Evolutionary conservation across 768 basidiomycete species (phyloP), one percentile per base, ranked within the genome.

Genomic region (Panaeolus cyanescens): DNA sequence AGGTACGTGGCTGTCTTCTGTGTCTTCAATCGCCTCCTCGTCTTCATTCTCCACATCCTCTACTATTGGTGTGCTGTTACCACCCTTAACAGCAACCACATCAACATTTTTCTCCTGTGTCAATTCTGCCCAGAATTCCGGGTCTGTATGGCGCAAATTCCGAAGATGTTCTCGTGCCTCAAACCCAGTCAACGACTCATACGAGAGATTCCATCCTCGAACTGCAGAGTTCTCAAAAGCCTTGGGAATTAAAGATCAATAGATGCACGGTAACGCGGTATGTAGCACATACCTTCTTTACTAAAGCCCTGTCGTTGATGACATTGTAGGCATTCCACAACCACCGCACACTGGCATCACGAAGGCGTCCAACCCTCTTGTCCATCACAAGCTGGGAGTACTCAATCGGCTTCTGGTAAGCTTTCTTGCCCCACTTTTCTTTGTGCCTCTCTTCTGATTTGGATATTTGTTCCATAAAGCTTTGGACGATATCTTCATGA

Each of bases 401-500:
- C 9, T 12, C 31, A 60, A 65, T 40, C n/a, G 76, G 75, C 67
- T 73, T 72, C 58, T 70, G 65, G 75, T 55, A 8, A 17, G 32
- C 30, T 72, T 37, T 2, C 58, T 39, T 12, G 31, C 17, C 32
- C 20, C 32, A 4, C 67, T 70, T 15, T 54, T 36, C 3, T 73
- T 59, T n/a, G n/a, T n/a, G n/a, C n/a, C n/a, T n/a, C n/a, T n/a
- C n/a, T n/a, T n/a, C n/a, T n/a, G n/a, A n/a, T n/a, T n/a, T n/a
- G n/a, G n/a, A n/a, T 2, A 78, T 62, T 58, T 73, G 67, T 1
- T 13, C 17, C 2, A 72, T 30, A 2, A 72, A 58, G 37, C 77
- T 71, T 0, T 68, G 37, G 1, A 81, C 72, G 31, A 80, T 50
- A 56, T 77, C 73, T 33, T 71, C 63, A 63, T 80, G 77, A 56